phyloP scores from a whole-genome alignment of 768 basidiomycete species.

The Mycena crocata region DNA sequence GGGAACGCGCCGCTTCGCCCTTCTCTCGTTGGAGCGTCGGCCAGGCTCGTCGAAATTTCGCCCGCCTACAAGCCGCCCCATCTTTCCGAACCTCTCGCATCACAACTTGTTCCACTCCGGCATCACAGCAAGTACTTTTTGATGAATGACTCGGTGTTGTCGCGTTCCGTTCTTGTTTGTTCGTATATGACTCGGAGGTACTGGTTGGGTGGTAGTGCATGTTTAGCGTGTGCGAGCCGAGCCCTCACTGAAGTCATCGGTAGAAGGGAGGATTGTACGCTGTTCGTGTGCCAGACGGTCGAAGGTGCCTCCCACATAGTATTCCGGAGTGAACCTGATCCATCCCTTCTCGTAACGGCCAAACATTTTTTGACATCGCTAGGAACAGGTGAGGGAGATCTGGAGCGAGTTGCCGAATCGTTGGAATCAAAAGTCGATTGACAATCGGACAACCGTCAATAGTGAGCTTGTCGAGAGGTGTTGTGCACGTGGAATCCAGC shows the following conservation, averaged over 20 bases:
- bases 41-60: neutral
- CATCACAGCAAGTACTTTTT: slow-evolving; percentile 23
- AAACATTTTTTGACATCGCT: neutral
- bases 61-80: slow-evolving; percentile 5
- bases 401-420: neutral
- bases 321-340: slow-evolving; percentile 13
- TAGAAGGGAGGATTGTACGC: slow-evolving; percentile 15
- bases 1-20: neutral
- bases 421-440: neutral
- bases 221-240: slow-evolving; percentile 28
- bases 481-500: too few relatives aligned
- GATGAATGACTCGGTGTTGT: slow-evolving; percentile 35
- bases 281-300: slow-evolving; percentile 34
- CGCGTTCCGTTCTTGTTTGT: slow-evolving; percentile 25
- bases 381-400: neutral
- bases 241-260: slow-evolving; percentile 37
- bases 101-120: slow-evolving; percentile 21
- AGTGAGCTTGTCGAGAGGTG: neutral
- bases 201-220: slow-evolving; percentile 23
- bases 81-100: slow-evolving; percentile 27
- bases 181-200: slow-evolving; percentile 25
- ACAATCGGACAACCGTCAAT: neutral
- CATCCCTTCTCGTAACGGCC: neutral
- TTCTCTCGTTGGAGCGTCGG: neutral
- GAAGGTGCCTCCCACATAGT: slow-evolving; percentile 1